Conservation (phyloP, 768 basidiomycete species). For the Tubosaeta sp. region DNA sequence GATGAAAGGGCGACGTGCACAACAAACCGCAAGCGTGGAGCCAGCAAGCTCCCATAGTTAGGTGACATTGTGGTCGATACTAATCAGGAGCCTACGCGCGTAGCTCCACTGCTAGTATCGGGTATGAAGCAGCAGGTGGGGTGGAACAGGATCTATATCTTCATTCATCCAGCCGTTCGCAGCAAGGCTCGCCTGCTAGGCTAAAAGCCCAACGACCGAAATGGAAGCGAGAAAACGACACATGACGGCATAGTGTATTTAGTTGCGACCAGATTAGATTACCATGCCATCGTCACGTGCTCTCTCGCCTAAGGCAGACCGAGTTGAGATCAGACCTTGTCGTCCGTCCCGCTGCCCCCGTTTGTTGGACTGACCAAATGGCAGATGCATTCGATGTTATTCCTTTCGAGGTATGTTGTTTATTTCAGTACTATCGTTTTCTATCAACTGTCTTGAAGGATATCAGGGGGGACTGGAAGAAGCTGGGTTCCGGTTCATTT, state of each 20-base stretch:
- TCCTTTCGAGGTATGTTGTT: constrained; percentile 65
- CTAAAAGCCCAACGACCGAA: not conserved
- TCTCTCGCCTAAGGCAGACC: constrained; percentile 13
- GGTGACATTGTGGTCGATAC: constrained; percentile 23
- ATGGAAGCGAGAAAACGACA: constrained; percentile 24
- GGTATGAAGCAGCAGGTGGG: constrained; percentile 24
- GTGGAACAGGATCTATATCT: constrained; percentile 75
- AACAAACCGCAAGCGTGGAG: constrained; percentile 79
- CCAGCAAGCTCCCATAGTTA: constrained; percentile 46
- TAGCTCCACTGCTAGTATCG: constrained; percentile 52
- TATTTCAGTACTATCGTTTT: not conserved
- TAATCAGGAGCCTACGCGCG: constrained; percentile 52
- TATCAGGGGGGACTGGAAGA: constrained; percentile 85
- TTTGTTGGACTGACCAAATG: constrained; percentile 17
- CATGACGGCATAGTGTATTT: not conserved
- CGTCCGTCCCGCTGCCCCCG: constrained; percentile 1
- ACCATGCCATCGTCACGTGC: constrained; percentile 20
- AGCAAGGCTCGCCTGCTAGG: constrained; percentile 38
- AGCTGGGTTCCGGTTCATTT: constrained; percentile 88
- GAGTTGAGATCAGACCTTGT: constrained; percentile 1
- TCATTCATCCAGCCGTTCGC: constrained; percentile 60
- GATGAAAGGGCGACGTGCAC: constrained; percentile 27
- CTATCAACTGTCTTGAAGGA: constrained; percentile 45
- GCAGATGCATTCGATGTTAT: constrained; percentile 85
- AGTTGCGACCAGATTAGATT: constrained; percentile 14